A percentile compares a stretch with the other conserved stretches of the same genome.
Conservation (phyloP, 257 asterid species). For the Solanum corneliomulleri region DNA sequence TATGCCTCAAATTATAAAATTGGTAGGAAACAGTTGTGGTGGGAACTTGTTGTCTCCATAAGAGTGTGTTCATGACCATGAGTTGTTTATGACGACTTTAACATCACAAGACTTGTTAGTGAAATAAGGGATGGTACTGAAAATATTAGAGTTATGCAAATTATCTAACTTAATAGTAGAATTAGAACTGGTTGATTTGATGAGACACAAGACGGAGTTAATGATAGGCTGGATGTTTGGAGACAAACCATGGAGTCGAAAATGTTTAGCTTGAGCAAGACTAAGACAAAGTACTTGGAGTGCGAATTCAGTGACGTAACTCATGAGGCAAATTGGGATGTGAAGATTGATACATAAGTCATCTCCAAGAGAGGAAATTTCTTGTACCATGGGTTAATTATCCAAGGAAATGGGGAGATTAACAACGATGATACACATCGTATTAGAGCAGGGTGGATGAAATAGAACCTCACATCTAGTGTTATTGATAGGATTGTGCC, state of each 20-base stretch:
- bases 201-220: neutral
- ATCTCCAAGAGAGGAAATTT: neutral
- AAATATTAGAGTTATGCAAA: neutral
- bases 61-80: neutral
- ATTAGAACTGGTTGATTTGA: neutral
- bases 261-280: neutral
- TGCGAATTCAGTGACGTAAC: neutral
- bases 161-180: neutral
- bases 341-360: neutral
- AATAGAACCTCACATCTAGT: neutral
- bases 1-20: neutral
- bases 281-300: neutral
- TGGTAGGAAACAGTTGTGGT: neutral
- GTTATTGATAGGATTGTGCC: neutral
- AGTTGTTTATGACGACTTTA: neutral
- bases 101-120: neutral
- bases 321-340: neutral
- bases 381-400: neutral
- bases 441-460: neutral
- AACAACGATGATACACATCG: neutral
- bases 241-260: neutral
- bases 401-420: neutral
- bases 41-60: neutral
- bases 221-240: neutral
- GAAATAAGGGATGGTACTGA: neutral